A percentile compares a stretch with the other conserved stretches of the same genome.
phyloP scores from a whole-genome alignment of 352 stramenopile species.

The Elongisporangium anandrum region DNA sequence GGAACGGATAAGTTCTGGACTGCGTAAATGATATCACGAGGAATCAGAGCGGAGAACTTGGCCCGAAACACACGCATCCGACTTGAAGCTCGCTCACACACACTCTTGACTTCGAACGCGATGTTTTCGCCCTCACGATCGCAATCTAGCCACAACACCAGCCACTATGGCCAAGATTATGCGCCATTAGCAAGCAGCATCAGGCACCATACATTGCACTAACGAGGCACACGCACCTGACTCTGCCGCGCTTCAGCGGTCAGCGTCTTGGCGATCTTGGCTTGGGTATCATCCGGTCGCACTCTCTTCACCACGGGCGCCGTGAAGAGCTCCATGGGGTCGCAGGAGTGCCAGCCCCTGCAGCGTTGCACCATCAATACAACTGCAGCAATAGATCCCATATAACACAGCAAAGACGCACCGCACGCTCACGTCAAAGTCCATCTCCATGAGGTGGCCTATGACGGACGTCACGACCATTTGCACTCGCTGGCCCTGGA shows the following conservation, averaged over 20 bases:
- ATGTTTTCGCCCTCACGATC: slow-evolving; percentile 99
- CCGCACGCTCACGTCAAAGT: slow-evolving; percentile 88
- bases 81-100: slow-evolving; percentile 78
- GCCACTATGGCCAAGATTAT: slow-evolving; percentile 44
- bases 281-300: slow-evolving; percentile 73
- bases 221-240: slow-evolving; percentile 32
- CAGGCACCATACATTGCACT: background rate
- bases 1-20: slow-evolving; percentile 75
- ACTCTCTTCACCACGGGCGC: slow-evolving; percentile 85
- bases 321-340: slow-evolving; percentile 93
- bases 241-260: slow-evolving; percentile 74
- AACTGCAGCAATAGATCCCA: slow-evolving; percentile 69
- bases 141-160: slow-evolving; percentile 99
- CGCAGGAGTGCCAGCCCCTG: slow-evolving; percentile 93
- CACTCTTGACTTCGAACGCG: slow-evolving; percentile 93
- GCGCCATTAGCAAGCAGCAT: slow-evolving; percentile 3
- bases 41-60: slow-evolving; percentile 92
- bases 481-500: slow-evolving; percentile 75
- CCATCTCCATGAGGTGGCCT: slow-evolving; percentile 97
- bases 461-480: slow-evolving; percentile 97
- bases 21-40: slow-evolving; percentile 86
- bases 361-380: background rate
- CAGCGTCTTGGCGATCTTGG: slow-evolving; percentile 90
- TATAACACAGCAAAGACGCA: slow-evolving; percentile 41
- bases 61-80: slow-evolving; percentile 84